These are phyloP conservation scores for Candida coquimbonensis DNA, from an alignment of 805 yeast species.

Conservation along the genomic window DNA sequence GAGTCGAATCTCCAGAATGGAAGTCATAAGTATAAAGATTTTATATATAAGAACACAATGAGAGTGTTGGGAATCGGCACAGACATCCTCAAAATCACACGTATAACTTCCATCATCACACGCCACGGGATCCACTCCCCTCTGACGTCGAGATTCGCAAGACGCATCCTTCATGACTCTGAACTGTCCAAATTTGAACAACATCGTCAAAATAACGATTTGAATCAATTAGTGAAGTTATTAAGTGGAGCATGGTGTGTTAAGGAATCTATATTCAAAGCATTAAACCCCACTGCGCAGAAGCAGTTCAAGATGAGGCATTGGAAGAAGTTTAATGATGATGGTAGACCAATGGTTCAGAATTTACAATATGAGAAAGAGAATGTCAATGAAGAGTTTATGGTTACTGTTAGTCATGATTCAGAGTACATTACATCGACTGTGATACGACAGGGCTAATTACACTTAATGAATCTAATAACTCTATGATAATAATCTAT, in stretches of 20 bases:
- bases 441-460: constrained; percentile 35
- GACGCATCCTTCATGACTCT: constrained; percentile 43
- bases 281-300: constrained; percentile 45
- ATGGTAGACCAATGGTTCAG: constrained; percentile 39
- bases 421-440: constrained; percentile 50
- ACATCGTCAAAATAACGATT: constrained; percentile 13
- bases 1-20: too few species aligned
- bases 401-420: constrained; percentile 60
- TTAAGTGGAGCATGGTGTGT: constrained; percentile 64
- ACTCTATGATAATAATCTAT: constrained; percentile 29
- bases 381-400: constrained; percentile 37
- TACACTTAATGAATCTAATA: neutral
- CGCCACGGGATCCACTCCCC: constrained; percentile 25
- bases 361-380: constrained; percentile 28
- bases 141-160: constrained; percentile 31
- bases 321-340: constrained; percentile 44
- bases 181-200: constrained; percentile 33
- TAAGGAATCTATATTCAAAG: constrained; percentile 69
- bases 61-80: constrained; percentile 5
- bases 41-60: neutral
- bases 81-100: constrained; percentile 42
- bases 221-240: constrained; percentile 24
- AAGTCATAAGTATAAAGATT: too few species aligned
- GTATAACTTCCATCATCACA: constrained; percentile 39
- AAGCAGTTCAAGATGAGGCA: constrained; percentile 43